These are phyloP conservation scores for Boletus fagicola DNA, from an alignment of 768 basidiomycete species.

Conservation along the genomic window DNA sequence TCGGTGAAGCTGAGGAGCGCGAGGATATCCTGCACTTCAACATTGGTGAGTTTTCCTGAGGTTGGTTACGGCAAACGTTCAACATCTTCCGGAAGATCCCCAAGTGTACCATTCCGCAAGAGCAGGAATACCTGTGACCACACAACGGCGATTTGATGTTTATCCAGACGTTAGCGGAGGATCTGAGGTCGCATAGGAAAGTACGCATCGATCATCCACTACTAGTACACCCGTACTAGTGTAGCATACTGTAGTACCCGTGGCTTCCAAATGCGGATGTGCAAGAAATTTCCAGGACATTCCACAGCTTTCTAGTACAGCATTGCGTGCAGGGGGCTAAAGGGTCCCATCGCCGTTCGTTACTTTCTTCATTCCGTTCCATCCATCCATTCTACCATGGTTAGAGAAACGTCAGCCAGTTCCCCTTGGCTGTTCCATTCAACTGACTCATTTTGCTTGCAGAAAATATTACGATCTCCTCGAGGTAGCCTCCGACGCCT, in stretches of 20 bases:
- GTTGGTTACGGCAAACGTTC: background rate
- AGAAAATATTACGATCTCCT: slow-evolving; percentile 94
- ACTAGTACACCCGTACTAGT: background rate
- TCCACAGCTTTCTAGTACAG: slow-evolving; percentile 37
- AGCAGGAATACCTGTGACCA: slow-evolving; percentile 86
- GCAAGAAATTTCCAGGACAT: slow-evolving; percentile 32
- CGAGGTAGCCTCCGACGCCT: slow-evolving; percentile 75
- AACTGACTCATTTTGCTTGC: slow-evolving; percentile 9
- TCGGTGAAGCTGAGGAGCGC: slow-evolving; percentile 70
- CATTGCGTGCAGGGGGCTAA: slow-evolving; percentile 29
- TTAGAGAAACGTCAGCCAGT: slow-evolving; percentile 58
- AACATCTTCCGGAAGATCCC: slow-evolving; percentile 51
- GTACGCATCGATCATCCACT: background rate
- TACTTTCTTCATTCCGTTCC: slow-evolving; percentile 13
- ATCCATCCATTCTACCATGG: slow-evolving; percentile 43
- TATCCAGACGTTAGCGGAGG: slow-evolving; percentile 67
- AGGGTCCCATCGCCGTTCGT: slow-evolving; percentile 17
- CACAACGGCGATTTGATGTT: slow-evolving; percentile 89
- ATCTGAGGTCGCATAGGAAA: background rate
- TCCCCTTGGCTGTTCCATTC: background rate
- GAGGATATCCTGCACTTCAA: slow-evolving; percentile 79
- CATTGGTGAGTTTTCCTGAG: slow-evolving; percentile 59
- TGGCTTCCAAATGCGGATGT: slow-evolving; percentile 22
- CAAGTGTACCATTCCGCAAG: slow-evolving; percentile 63
- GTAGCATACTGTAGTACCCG: background rate